phyloP scores from a whole-genome alignment of 257 asterid species.

The Nicotiana tomentosiformis region DNA sequence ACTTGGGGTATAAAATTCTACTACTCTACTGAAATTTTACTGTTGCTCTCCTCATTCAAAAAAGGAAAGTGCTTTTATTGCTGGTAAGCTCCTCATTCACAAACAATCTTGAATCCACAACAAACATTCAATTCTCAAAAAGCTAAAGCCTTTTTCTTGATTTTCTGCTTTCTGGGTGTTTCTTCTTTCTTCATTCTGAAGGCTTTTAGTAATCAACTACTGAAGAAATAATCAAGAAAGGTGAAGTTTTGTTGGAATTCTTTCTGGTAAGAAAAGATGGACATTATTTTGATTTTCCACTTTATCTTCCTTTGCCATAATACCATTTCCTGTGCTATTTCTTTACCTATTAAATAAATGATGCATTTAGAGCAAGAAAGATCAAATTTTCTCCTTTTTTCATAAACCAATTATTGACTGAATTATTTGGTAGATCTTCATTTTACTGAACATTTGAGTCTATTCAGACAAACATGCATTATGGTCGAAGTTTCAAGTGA shows the following conservation, averaged over 20 bases:
- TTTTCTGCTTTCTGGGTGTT: neutral
- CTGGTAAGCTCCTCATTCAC: neutral
- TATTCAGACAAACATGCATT: neutral
- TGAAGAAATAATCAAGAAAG: neutral
- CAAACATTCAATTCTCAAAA: neutral
- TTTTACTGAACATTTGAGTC: neutral
- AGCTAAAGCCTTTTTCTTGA: constrained; percentile 5
- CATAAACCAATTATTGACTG: too few relatives aligned
- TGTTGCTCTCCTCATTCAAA: neutral
- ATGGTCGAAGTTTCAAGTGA: too few relatives aligned
- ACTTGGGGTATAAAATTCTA: constrained; percentile 7
- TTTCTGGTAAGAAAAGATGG: neutral
- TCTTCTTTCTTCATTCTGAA: neutral
- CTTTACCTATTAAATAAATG: neutral
- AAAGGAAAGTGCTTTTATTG: neutral
- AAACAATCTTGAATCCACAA: neutral
- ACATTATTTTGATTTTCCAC: neutral
- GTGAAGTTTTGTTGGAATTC: constrained; percentile 8
- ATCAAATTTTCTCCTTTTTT: neutral
- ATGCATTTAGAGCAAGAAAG: neutral
- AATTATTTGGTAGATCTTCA: neutral
- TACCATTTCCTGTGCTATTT: neutral
- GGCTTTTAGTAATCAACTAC: constrained; percentile 12
- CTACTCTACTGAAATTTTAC: neutral
- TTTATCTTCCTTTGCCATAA: neutral